Conservation (phyloP, 768 basidiomycete genomes). For the Phylloporus scabripes region DNA sequence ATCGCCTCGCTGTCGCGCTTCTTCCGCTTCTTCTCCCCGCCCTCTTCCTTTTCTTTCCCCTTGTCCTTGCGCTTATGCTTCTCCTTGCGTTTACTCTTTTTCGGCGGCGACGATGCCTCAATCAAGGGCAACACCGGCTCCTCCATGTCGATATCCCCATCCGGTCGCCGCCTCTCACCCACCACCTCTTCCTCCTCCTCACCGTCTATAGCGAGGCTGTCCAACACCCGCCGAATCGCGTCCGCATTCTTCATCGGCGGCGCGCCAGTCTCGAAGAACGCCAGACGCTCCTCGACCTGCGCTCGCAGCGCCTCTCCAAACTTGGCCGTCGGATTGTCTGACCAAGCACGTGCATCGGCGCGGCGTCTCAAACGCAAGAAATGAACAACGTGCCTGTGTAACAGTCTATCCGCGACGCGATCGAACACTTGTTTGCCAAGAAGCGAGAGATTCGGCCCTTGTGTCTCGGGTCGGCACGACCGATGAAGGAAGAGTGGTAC, state of each 20-base stretch:
- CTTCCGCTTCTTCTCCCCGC: conserved; percentile 40
- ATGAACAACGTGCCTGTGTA: conserved; percentile 62
- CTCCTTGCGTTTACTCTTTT: conserved; percentile 47
- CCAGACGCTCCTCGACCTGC: conserved; percentile 93
- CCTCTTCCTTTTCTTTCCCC: conserved; percentile 14
- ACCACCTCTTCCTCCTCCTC: conserved; percentile 46
- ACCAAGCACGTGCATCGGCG: neutral
- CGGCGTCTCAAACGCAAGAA: neutral
- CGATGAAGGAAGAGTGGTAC: conserved; percentile 96
- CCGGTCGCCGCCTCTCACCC: neutral
- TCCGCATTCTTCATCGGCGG: conserved; percentile 89
- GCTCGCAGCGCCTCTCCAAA: conserved; percentile 91
- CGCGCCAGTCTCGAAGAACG: conserved; percentile 89
- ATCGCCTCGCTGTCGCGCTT: conserved; percentile 65
- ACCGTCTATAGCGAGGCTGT: conserved; percentile 66
- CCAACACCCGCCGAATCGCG: conserved; percentile 83
- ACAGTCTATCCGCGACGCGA: conserved; percentile 95
- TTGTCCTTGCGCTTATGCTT: conserved; percentile 30
- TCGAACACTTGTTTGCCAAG: conserved; percentile 97
- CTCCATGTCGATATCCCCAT: conserved; percentile 40
- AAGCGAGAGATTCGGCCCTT: conserved; percentile 99
- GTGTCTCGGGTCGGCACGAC: conserved; percentile 87
- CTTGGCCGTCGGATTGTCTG: conserved; percentile 81
- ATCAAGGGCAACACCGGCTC: conserved; percentile 53
- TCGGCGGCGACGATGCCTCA: conserved; percentile 50